These are phyloP conservation scores for Ceriops tagal DNA, from an alignment of 345 rosid species.

Conservation along the genomic window DNA sequence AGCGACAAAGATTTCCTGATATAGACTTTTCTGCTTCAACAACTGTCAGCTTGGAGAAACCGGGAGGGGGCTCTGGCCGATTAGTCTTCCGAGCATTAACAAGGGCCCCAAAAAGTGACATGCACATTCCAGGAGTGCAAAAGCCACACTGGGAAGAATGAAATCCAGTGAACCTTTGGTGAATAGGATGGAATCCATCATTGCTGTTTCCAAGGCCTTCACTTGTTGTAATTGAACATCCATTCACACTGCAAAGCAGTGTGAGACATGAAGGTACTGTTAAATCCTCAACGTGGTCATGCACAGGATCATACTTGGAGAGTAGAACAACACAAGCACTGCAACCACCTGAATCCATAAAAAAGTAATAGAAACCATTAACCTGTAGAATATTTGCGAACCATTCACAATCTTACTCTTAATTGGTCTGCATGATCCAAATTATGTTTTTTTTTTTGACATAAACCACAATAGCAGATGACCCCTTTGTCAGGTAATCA, in stretches of 20 bases:
- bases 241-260: constrained; percentile 68
- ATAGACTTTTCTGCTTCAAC: constrained; percentile 72
- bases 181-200: constrained; percentile 81
- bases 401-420: too few relatives aligned
- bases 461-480: background rate
- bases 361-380: constrained; percentile 4
- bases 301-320: constrained; percentile 55
- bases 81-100: constrained; percentile 52
- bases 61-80: constrained; percentile 41
- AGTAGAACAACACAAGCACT: constrained; percentile 80
- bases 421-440: too few relatives aligned
- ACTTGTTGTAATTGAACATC: constrained; percentile 72
- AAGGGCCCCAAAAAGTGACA: constrained; percentile 72
- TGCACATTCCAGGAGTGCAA: constrained; percentile 94
- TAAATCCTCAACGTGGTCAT: constrained; percentile 51
- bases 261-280: constrained; percentile 81
- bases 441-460: too few relatives aligned
- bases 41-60: constrained; percentile 62
- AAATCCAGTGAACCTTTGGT: constrained; percentile 66
- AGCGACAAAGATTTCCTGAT: constrained; percentile 84
- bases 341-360: constrained; percentile 68
- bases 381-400: too few relatives aligned
- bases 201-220: constrained; percentile 83
- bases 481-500: background rate
- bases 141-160: constrained; percentile 95